phyloP scores from a whole-genome alignment of 169 alveolate genomes.

The Plasmodium gonderi region DNA sequence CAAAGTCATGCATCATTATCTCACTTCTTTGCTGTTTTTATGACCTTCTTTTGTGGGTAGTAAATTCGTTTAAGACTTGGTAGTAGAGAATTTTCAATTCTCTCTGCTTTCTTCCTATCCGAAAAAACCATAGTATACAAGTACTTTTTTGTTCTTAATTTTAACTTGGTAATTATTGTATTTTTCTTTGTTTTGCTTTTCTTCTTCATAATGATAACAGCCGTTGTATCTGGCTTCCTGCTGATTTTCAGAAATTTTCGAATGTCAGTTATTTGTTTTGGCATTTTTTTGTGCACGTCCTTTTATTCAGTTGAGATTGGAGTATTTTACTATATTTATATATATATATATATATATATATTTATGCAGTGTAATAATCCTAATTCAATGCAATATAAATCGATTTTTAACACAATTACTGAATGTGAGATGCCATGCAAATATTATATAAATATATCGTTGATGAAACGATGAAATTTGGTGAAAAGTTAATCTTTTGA shows the following conservation, averaged over 20 bases:
- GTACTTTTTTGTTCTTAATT: conserved; percentile 93
- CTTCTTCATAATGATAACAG: conserved; percentile 90
- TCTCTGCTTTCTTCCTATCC: conserved; percentile 94
- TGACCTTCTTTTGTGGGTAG: conserved; percentile 37
- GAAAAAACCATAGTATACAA: conserved; percentile 94
- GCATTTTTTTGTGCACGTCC: conserved; percentile 84
- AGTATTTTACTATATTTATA: not conserved
- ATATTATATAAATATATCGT: too few species aligned
- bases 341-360: not conserved
- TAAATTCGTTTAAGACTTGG: conserved; percentile 82
- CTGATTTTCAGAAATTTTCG: conserved; percentile 86
- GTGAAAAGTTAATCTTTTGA: too few species aligned
- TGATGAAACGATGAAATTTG: too few species aligned
- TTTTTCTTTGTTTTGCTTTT: conserved; percentile 83
- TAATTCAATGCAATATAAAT: too few species aligned
- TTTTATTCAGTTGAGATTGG: not conserved
- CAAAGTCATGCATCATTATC: too few species aligned
- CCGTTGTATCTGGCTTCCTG: conserved; percentile 88
- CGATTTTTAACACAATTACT: too few species aligned
- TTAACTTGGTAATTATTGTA: conserved; percentile 92
- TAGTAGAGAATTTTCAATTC: conserved; percentile 91
- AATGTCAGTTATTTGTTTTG: conserved; percentile 86
- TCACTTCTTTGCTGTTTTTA: conserved; percentile 34
- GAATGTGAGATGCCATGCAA: too few species aligned
- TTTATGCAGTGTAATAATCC: too few species aligned